Evolutionary conservation across 108 stramenopile species (phyloP).

Genomic region (Conticribra weissflogii): DNA sequence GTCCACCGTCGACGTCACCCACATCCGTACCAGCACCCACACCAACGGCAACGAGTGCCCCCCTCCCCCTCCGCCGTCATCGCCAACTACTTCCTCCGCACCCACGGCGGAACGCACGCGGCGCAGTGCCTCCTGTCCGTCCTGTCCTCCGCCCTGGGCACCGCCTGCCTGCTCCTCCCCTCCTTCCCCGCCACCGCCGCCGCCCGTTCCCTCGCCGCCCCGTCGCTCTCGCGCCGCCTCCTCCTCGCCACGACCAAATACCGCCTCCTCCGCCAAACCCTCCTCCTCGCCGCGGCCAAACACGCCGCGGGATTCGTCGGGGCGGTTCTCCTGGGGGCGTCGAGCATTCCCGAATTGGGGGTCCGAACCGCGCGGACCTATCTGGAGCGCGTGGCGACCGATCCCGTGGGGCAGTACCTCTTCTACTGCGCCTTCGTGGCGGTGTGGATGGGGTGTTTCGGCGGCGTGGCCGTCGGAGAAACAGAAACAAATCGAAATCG

Average conservation of each 20-base stretch:
- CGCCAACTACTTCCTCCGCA: slow-evolving; percentile 81
- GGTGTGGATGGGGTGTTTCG: slow-evolving; percentile 61
- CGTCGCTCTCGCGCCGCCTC: slow-evolving; percentile 50
- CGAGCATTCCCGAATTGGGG: slow-evolving; percentile 68
- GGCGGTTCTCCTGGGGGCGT: slow-evolving; percentile 65
- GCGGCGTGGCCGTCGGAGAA: slow-evolving; percentile 12
- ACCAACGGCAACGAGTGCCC: slow-evolving; percentile 58
- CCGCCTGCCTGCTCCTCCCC: slow-evolving; percentile 43
- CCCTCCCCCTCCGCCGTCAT: slow-evolving; percentile 62
- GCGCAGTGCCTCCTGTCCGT: slow-evolving; percentile 67
- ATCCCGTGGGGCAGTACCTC: slow-evolving; percentile 85
- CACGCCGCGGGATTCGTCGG: slow-evolving; percentile 70
- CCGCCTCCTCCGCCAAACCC: slow-evolving; percentile 59
- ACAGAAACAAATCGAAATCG: too few species aligned
- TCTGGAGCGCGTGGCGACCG: slow-evolving; percentile 65
- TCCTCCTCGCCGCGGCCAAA: slow-evolving; percentile 77
- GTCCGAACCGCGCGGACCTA: slow-evolving; percentile 57
- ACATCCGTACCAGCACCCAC: slow-evolving; percentile 4
- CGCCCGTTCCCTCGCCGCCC: background rate
- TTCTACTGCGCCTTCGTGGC: slow-evolving; percentile 74
- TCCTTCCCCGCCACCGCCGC: slow-evolving; percentile 21
- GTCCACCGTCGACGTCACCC: background rate
- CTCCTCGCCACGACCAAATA: slow-evolving; percentile 47
- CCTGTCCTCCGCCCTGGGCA: slow-evolving; percentile 54
- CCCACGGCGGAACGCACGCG: slow-evolving; percentile 81